Conservation (phyloP, 139 green algal genomes). For the Chlorella ohadii region DNA sequence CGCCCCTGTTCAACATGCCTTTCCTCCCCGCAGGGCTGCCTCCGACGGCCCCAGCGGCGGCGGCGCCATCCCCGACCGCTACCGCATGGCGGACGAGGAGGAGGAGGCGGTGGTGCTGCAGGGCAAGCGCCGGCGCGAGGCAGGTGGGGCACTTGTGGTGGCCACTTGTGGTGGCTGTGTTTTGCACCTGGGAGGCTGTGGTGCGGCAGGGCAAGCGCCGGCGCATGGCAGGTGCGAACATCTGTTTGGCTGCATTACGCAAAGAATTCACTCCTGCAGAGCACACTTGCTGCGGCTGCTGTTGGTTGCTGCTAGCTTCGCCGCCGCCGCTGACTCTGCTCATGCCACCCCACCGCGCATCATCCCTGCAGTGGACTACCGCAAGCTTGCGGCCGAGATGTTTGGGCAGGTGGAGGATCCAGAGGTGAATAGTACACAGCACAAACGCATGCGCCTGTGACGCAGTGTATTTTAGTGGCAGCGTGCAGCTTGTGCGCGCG, state of each 20-base stretch:
- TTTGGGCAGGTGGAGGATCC: slow-evolving; percentile 4
- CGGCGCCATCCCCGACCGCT: background rate
- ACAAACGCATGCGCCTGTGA: too few species aligned
- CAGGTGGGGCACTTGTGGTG: background rate
- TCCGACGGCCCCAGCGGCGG: background rate
- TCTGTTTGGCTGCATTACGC: too few species aligned
- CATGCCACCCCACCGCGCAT: too few species aligned
- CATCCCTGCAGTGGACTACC: slow-evolving; percentile 8
- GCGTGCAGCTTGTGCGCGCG: too few species aligned
- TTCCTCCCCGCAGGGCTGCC: background rate
- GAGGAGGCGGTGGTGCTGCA: slow-evolving; percentile 14
- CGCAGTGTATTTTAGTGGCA: too few species aligned
- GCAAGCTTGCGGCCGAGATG: slow-evolving; percentile 23
- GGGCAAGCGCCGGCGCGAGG: slow-evolving; percentile 13
- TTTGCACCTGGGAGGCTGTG: background rate
- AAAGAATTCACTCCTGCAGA: too few species aligned
- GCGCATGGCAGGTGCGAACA: slow-evolving; percentile 6
- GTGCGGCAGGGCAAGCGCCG: slow-evolving; percentile 26
- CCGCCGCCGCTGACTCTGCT: too few species aligned
- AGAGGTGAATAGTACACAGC: background rate
- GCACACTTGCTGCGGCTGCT: too few species aligned
- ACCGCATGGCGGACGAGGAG: background rate
- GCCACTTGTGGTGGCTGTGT: background rate
- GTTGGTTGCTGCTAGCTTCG: too few species aligned
- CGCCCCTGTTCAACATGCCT: too few species aligned